Percentiles rank a stretch among this genome's conserved stretches.
phyloP scores from a whole-genome alignment of 768 basidiomycete genomes.

The Mycena filopes region DNA sequence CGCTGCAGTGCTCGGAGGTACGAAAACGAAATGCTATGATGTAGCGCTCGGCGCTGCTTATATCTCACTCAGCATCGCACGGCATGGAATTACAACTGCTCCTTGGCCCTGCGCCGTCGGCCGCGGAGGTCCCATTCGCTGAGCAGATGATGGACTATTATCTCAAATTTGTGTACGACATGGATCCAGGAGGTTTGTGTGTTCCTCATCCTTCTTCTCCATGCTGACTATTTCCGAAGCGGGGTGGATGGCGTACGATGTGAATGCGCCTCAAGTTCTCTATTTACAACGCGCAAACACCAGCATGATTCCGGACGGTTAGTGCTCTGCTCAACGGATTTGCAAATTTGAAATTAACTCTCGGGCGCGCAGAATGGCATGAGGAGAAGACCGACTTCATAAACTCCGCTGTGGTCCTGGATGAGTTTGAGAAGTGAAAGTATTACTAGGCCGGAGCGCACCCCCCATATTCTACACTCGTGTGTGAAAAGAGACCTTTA shows the following conservation, averaged over 20 bases:
- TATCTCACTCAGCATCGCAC: conserved; percentile 54
- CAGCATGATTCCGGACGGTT: conserved; percentile 65
- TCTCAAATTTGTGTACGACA: conserved; percentile 65
- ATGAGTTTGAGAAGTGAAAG: conserved; percentile 58
- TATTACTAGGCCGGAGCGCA: too few relatives aligned
- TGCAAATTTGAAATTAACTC: neutral
- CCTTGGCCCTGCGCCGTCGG: conserved; percentile 57
- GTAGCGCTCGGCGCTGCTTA: too few relatives aligned
- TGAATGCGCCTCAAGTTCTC: conserved; percentile 50
- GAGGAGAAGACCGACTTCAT: conserved; percentile 53
- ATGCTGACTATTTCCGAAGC: conserved; percentile 41
- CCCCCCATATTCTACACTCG: too few relatives aligned
- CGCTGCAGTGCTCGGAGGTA: conserved; percentile 58
- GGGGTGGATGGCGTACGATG: conserved; percentile 57
- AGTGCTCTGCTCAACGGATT: conserved; percentile 18
- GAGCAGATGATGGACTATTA: conserved; percentile 62
- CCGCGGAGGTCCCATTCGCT: conserved; percentile 57
- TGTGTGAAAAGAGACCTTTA: too few relatives aligned
- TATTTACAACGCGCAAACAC: conserved; percentile 64
- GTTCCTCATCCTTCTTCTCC: neutral
- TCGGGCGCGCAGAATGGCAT: conserved; percentile 49
- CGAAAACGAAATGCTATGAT: too few relatives aligned
- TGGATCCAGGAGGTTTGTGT: conserved; percentile 61
- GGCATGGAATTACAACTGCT: conserved; percentile 60
- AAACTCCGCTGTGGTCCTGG: conserved; percentile 51